phyloP scores from a whole-genome alignment of 768 basidiomycete genomes.

The Mycena rebaudengoi region DNA sequence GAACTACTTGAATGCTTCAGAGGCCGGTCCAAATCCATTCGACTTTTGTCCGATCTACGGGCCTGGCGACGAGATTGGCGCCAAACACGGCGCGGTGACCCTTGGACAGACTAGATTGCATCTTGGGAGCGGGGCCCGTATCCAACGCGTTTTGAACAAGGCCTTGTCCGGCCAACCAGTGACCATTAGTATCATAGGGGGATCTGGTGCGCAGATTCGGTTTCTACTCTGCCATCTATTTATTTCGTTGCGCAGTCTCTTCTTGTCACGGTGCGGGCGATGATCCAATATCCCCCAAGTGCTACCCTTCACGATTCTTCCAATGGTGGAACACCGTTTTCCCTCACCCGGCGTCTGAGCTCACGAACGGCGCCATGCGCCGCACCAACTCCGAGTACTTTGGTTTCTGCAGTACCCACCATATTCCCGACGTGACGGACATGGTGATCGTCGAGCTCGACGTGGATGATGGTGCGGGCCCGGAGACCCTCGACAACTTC shows the following conservation, averaged over 20 bases:
- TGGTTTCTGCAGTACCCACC: conserved; percentile 91
- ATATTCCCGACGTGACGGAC: conserved; percentile 93
- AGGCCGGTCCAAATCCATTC: conserved; percentile 77
- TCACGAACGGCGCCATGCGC: conserved; percentile 97
- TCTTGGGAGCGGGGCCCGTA: conserved; percentile 79
- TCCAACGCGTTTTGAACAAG: conserved; percentile 84
- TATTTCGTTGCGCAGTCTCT: conserved; percentile 66
- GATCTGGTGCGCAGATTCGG: conserved; percentile 67
- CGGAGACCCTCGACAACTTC: conserved; percentile 80
- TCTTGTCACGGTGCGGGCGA: conserved; percentile 94
- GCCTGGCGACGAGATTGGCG: conserved; percentile 79
- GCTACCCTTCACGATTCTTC: conserved; percentile 97
- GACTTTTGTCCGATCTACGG: conserved; percentile 91
- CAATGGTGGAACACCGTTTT: conserved; percentile 98
- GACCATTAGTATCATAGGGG: conserved; percentile 90
- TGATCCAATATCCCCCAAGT: conserved; percentile 82
- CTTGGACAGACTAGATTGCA: conserved; percentile 82
- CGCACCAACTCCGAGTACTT: conserved; percentile 94
- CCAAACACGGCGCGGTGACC: conserved; percentile 78
- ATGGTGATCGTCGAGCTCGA: conserved; percentile 96
- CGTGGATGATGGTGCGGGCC: conserved; percentile 82
- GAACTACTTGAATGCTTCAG: conserved; percentile 81
- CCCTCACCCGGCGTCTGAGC: conserved; percentile 95
- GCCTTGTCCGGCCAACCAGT: conserved; percentile 87
- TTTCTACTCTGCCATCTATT: conserved; percentile 12